Evolutionary conservation across 352 stramenopile genomes (phyloP), one percentile per base, ranked within the genome.

Genomic region (Lagenidium sp.): DNA sequence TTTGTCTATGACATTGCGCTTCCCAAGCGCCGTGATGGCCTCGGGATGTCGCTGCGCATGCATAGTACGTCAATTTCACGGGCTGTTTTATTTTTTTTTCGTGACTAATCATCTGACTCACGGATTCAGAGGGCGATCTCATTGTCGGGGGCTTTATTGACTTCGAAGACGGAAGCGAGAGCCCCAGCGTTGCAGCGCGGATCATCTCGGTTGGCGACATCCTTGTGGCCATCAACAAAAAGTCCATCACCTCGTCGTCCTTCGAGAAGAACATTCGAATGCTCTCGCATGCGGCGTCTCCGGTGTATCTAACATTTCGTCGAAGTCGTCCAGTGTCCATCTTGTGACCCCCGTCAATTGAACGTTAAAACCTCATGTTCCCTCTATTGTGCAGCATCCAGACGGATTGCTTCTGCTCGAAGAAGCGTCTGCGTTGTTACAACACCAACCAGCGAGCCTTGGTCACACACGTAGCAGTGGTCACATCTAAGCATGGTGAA

Each of bases 401-500:
- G n/a, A n/a, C n/a, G n/a, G 11, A 54, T 37, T 18, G 44, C 34
- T 16, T 68, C 78, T 4, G 67, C 68, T 7, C 56, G 57, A 19
- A 94, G 60, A 38, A 94, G 39, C 25, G 72, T 75, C 48, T 83
- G 78, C 12, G 77, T 90, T 3, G 76, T 93, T 34, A 95, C 79
- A 36, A 95, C 81, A 13, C 83, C 83, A 41, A 76, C 58, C 20
- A 95, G 54, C 44, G 82, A 70, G 22, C 83, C 83, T 28, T 92
- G 81, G 44, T 89, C 76, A 28, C 81, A 94, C 26, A 95, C 79
- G 40, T 93, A 94, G 50, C 82, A 87, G 48, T 91, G 79, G 45
- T 87, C 76, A 47, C 79, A 94, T 0, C 82, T 79, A 28, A 95
- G 60, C 83, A 95, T 95, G 15, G 81, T 91, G 65, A 95, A 95